Evolutionary conservation across 2,329 filamentous ascomycete genomes (phyloP), one percentile per base, ranked within the genome.

Genomic region (Verruconis gallopava): DNA sequence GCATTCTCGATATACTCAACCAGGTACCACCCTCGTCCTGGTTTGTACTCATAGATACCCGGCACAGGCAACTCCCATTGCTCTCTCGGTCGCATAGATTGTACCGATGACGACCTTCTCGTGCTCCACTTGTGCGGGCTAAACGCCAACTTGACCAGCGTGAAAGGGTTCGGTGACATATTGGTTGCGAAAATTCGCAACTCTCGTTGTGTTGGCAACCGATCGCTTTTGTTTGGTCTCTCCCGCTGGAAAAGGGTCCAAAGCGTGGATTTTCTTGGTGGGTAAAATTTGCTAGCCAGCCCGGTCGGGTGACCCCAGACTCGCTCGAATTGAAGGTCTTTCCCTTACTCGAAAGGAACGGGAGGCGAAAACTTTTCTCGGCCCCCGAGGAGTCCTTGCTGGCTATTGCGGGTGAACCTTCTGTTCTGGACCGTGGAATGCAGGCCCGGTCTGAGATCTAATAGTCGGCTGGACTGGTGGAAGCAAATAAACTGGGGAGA

Each of bases 141-240:
- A 17, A 34, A 30, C 4, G 36, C n/a, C n/a, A 35, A 11, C 13
- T 37, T 42, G 9, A 36, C 2, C 11, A 20, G 19, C 3, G 33
- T 21, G 18, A 35, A 35, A 3, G 40, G 40, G 28, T 42, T 42
- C 19, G 40, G 40, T 13, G 40, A 21, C 40, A 42, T 42, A 15
- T 13, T 40, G 38, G 25, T n/a, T n/a, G n/a, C n/a, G n/a, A n/a
- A n/a, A n/a, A n/a, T n/a, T n/a, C n/a, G n/a, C n/a, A n/a, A n/a
- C n/a, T n/a, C n/a, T n/a, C n/a, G n/a, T n/a, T n/a, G n/a, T n/a
- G n/a, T n/a, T n/a, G n/a, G n/a, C n/a, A n/a, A n/a, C n/a, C n/a
- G n/a, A n/a, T n/a, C n/a, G n/a, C n/a, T n/a, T n/a, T n/a, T n/a
- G n/a, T n/a, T n/a, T n/a, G n/a, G n/a, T n/a, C n/a, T n/a, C n/a